Evolutionary conservation across 2,329 filamentous ascomycete genomes (phyloP), one percentile per base, ranked within the genome.

Genomic region (Aureobasidium subglaciale): DNA sequence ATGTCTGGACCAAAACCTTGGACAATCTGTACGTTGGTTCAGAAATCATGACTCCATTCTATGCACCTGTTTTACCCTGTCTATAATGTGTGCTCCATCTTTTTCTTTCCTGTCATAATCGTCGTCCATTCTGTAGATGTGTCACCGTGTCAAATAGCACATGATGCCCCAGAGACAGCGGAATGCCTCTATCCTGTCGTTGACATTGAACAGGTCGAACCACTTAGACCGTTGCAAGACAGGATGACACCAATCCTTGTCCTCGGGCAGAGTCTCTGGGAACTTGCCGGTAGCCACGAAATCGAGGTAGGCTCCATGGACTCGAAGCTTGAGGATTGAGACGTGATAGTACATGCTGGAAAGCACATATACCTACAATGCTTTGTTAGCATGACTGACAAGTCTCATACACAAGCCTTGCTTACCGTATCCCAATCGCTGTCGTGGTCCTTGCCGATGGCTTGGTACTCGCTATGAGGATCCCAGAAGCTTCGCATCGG

Each of bases 281-380:
- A 71, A 53, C 34, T 63, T 63, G 7, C 78, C 80, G 4, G 70
- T 70, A 10, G 72, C 74, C 35, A 85, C 68, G 60, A 76, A 76
- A n/a, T 78, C 74, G 30, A 83, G 64, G 64, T 85, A 85, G 18
- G 73, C 70, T 22, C 70, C 68, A 64, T 84, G 81, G 41, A 85
- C 73, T 29, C 75, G 78, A 45, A 85, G 70, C 60, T 79, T 80
- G 52, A 85, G 65, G 45, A 85, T 75, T 56, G 78, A 76, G 59
- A 84, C 72, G 61, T 85, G 82, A 67, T 83, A 81, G 64, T 84
- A 84, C 59, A 84, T 71, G 22, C 79, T 79, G 11, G 81, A 84
- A 45, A 84, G 63, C 73, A 84, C 76, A 67, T 80, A 84, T 50
- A 84, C 75, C 79, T 84, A 62, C 9, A 5, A 18, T 20, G n/a